Percentiles rank a stretch among this genome's conserved stretches.
Conservation (phyloP, 805 yeast species). For the Saccharomycopsis olivae region DNA sequence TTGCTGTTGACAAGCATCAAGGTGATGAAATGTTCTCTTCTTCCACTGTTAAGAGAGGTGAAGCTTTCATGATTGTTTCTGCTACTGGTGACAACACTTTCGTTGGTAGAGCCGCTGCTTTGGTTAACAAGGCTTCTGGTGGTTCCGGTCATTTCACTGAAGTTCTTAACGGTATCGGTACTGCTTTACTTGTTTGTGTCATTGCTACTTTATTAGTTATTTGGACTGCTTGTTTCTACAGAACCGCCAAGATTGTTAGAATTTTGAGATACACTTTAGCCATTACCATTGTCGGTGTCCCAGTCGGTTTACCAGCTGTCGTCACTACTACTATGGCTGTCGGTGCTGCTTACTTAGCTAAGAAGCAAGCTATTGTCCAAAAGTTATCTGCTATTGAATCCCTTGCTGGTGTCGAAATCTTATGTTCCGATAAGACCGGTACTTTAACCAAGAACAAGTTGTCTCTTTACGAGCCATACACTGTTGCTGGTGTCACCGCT, state of each 20-base stretch:
- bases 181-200: constrained; percentile 79
- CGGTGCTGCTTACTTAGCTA: constrained; percentile 98
- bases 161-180: constrained; percentile 96
- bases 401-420: constrained; percentile 93
- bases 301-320: constrained; percentile 98
- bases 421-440: constrained; percentile 98
- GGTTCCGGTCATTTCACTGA: constrained; percentile 96
- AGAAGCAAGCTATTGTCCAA: constrained; percentile 95
- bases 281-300: constrained; percentile 95
- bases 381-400: constrained; percentile 95
- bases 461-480: constrained; percentile 93
- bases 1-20: constrained; percentile 84
- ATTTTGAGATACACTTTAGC: constrained; percentile 90
- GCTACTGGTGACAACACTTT: constrained; percentile 94
- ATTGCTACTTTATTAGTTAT: constrained; percentile 78
- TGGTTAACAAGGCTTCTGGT: constrained; percentile 87
- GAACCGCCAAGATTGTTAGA: constrained; percentile 76
- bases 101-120: constrained; percentile 95
- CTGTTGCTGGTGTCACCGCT: constrained; percentile 93
- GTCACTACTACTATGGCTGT: constrained; percentile 99
- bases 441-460: constrained; percentile 95
- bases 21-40: constrained; percentile 89
- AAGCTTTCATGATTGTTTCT: constrained; percentile 86
- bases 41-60: constrained; percentile 93
- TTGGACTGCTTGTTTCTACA: constrained; percentile 92